Percentiles rank a stretch among this genome's conserved stretches.
Evolutionary conservation across 345 rosid genomes (phyloP).

Genomic region (Kandelia obovata): DNA sequence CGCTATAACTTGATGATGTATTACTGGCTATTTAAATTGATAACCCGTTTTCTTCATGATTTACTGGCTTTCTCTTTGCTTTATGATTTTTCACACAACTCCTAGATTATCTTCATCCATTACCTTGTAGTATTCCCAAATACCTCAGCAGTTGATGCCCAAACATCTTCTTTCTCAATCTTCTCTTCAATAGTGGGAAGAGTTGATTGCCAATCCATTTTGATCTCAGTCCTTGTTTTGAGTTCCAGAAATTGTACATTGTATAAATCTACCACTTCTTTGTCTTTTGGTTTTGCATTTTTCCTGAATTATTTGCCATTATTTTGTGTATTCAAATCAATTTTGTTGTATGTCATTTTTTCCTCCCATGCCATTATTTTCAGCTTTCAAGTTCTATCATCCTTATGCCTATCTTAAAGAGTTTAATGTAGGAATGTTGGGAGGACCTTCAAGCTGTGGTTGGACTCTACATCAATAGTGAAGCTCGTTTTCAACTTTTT

Average conservation of each 20-base stretch:
- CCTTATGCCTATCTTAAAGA: constrained; percentile 12
- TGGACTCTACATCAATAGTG: constrained; percentile 82
- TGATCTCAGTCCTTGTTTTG: background rate
- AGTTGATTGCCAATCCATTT: background rate
- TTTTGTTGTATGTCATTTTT: background rate
- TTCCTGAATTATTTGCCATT: background rate
- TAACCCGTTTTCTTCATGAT: background rate
- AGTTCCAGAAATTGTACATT: background rate
- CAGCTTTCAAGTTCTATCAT: background rate
- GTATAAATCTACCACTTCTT: background rate
- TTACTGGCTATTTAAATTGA: background rate
- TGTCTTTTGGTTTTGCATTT: background rate
- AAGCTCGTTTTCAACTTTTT: constrained; percentile 48
- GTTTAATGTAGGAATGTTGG: constrained; percentile 57
- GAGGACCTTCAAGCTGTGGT: constrained; percentile 79
- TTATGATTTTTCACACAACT: background rate
- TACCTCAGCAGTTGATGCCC: background rate
- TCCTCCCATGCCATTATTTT: too few relatives aligned
- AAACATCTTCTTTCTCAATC: background rate
- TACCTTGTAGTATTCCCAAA: background rate
- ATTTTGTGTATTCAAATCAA: background rate
- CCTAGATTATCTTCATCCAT: background rate
- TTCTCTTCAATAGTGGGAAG: background rate
- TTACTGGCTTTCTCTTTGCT: background rate
- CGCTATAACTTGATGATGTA: background rate